Percentiles rank a stretch among this genome's conserved stretches.
These are phyloP conservation scores for Papilionanthe hybrid DNA, from an alignment of 116 monocot species.

Conservation along the genomic window DNA sequence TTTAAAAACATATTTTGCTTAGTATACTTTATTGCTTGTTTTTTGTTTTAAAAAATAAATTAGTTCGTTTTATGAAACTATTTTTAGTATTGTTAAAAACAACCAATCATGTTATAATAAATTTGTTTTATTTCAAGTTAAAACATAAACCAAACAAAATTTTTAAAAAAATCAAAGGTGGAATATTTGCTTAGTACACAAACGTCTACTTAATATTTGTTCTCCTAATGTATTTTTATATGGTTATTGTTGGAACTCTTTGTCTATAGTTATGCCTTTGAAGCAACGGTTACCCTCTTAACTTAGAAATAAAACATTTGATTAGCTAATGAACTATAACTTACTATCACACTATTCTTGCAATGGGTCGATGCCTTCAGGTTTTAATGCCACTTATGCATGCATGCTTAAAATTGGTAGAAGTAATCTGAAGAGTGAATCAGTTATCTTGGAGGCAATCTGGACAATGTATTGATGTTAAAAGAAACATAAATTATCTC, in stretches of 20 bases:
- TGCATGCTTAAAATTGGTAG: neutral
- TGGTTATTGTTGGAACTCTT: neutral
- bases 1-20: no score
- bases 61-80: no score
- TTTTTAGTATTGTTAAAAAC: no score
- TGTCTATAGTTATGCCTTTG: neutral
- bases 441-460: neutral
- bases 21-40: no score
- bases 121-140: no score
- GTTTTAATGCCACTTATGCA: neutral
- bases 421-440: neutral
- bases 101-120: no score
- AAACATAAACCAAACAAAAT: no score
- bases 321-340: neutral
- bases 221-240: neutral
- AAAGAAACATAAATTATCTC: neutral
- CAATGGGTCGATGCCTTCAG: neutral
- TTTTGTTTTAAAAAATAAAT: no score
- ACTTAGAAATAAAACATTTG: neutral
- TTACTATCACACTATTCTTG: neutral
- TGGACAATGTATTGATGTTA: neutral
- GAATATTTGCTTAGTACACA: no score
- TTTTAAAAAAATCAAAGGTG: no score
- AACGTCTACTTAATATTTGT: neutral
- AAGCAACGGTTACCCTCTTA: neutral